These are phyloP conservation scores for Kazachstania martiniae DNA, from an alignment of 805 yeast species.

Conservation along the genomic window DNA sequence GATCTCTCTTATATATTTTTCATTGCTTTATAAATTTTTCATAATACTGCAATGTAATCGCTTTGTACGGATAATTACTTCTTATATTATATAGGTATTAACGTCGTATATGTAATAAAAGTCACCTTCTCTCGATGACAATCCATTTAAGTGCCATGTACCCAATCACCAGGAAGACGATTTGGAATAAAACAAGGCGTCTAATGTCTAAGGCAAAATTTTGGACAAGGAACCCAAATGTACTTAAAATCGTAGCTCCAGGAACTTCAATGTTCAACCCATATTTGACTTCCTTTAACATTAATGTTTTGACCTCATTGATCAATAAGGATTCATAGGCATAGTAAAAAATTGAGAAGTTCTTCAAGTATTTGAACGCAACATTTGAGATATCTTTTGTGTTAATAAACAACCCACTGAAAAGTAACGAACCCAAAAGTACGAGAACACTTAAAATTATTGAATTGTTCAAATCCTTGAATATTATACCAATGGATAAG, in stretches of 20 bases:
- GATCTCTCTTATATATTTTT: conserved; percentile 1
- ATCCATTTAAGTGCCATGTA: conserved; percentile 62
- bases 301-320: conserved; percentile 82
- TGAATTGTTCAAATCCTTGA: conserved; percentile 87
- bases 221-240: conserved; percentile 85
- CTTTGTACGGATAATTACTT: too few relatives aligned
- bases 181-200: conserved; percentile 47
- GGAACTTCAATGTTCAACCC: conserved; percentile 94
- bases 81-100: too few relatives aligned
- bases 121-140: conserved; percentile 63
- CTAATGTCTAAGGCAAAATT: conserved; percentile 60
- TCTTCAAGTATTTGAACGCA: conserved; percentile 64
- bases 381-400: conserved; percentile 50
- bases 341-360: conserved; percentile 84
- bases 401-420: conserved; percentile 90
- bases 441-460: conserved; percentile 79
- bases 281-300: conserved; percentile 76
- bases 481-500: conserved; percentile 74
- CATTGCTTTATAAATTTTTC: too few relatives aligned
- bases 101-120: neutral
- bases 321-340: conserved; percentile 90
- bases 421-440: conserved; percentile 71
- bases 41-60: too few relatives aligned
- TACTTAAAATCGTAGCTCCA: conserved; percentile 91
- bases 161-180: conserved; percentile 53